phyloP scores from a whole-genome alignment of 805 yeast genomes.

The Myxozyma sirexii region DNA sequence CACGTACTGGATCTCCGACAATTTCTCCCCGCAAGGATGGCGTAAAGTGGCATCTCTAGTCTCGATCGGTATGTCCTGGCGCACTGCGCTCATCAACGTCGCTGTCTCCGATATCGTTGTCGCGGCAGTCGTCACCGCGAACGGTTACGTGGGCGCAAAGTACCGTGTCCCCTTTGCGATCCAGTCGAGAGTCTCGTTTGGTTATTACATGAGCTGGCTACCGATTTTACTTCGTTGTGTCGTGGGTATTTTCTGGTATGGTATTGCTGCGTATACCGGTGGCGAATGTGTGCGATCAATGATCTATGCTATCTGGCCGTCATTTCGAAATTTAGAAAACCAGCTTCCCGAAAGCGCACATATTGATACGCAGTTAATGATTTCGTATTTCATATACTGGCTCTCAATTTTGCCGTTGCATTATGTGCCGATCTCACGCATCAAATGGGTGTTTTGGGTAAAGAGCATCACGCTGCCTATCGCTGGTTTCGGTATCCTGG shows the following conservation, averaged over 20 bases:
- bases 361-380: conserved; percentile 53
- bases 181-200: conserved; percentile 76
- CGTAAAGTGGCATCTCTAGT: conserved; percentile 26
- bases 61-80: conserved; percentile 26
- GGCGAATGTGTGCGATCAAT: conserved; percentile 68
- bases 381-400: conserved; percentile 63
- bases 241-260: conserved; percentile 85
- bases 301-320: conserved; percentile 56
- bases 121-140: conserved; percentile 66
- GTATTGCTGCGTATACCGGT: conserved; percentile 83
- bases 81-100: conserved; percentile 14
- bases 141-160: conserved; percentile 76
- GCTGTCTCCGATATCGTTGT: conserved; percentile 47
- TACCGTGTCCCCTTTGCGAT: conserved; percentile 67
- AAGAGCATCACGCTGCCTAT: conserved; percentile 59
- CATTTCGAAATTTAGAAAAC: conserved; percentile 16
- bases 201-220: conserved; percentile 85
- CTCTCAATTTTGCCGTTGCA: conserved; percentile 80
- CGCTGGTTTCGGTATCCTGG: conserved; percentile 75
- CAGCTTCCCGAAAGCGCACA: conserved; percentile 29
- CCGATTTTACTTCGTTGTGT: conserved; percentile 76
- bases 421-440: conserved; percentile 70
- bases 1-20: conserved; percentile 24
- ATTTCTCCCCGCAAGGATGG: conserved; percentile 22
- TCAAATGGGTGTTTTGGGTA: conserved; percentile 80